Conservation (phyloP, 495 filamentous ascomycete genomes). For the Trichoderma asperelloides region DNA sequence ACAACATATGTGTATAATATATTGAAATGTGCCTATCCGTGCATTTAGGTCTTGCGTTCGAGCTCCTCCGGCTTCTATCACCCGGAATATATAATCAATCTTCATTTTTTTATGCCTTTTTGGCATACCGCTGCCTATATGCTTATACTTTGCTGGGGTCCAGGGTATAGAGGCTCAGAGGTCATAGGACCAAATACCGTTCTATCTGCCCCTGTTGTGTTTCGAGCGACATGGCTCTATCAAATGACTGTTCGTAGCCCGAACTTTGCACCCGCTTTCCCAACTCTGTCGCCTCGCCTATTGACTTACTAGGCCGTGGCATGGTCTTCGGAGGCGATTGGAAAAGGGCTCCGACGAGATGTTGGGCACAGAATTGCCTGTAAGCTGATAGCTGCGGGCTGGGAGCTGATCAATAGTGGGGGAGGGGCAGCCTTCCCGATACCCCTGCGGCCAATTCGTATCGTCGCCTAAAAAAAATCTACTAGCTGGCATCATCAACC, state of each 20-base stretch:
- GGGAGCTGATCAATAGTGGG: neutral
- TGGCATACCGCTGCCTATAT: too few relatives aligned
- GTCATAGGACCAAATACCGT: too few relatives aligned
- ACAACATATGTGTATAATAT: too few relatives aligned
- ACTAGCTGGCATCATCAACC: neutral
- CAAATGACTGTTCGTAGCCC: neutral
- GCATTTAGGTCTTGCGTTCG: too few relatives aligned
- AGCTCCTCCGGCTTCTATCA: too few relatives aligned
- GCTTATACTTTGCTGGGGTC: too few relatives aligned
- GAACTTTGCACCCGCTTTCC: neutral
- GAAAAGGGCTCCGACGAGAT: neutral
- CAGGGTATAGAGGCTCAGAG: too few relatives aligned
- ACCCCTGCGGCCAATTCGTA: neutral
- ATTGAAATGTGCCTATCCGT: too few relatives aligned
- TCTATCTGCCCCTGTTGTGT: too few relatives aligned
- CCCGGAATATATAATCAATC: too few relatives aligned
- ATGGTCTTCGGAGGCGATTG: neutral
- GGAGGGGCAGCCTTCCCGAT: constrained; percentile 3
- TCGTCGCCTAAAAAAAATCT: constrained; percentile 1
- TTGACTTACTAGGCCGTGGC: neutral
- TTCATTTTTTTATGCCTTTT: too few relatives aligned
- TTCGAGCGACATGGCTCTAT: neutral
- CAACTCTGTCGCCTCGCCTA: neutral
- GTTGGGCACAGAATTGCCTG: neutral
- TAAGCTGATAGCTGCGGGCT: neutral